Evolutionary conservation across 164 flowering plant genomes (phyloP).

Genomic region (Litsea cubeba): DNA sequence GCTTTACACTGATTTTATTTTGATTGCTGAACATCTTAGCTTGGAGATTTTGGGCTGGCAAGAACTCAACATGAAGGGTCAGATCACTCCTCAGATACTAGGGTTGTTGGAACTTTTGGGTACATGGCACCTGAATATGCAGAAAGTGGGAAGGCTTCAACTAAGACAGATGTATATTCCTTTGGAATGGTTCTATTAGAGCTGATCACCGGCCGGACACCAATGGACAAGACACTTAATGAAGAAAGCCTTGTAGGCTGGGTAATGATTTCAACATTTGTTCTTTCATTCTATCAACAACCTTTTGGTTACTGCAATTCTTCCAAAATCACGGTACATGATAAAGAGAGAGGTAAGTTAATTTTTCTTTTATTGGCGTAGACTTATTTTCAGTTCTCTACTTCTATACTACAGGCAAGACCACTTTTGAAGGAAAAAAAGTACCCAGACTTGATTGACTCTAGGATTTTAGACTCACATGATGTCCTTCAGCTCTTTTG

Average conservation of each 20-base stretch:
- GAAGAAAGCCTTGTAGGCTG: conserved; percentile 66
- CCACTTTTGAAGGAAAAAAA: conserved; percentile 61
- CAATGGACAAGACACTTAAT: conserved; percentile 39
- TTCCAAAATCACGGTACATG: not conserved
- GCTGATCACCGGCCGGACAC: conserved; percentile 53
- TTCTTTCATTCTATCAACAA: not conserved
- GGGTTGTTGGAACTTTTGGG: conserved; percentile 67
- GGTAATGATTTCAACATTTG: conserved; percentile 31
- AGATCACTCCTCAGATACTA: conserved; percentile 35
- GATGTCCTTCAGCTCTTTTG: conserved; percentile 66
- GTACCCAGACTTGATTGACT: conserved; percentile 57
- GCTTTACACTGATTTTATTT: not conserved
- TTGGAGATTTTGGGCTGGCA: conserved; percentile 82
- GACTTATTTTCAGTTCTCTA: not conserved
- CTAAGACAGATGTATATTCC: conserved; percentile 66
- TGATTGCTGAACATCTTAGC: conserved; percentile 26
- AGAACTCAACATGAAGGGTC: conserved; percentile 38
- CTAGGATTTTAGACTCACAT: conserved; percentile 42
- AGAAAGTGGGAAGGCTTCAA: conserved; percentile 54
- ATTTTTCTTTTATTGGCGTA: not conserved
- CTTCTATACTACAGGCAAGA: conserved; percentile 47
- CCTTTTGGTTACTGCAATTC: not conserved
- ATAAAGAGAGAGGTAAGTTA: not conserved
- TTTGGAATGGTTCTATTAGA: conserved; percentile 68
- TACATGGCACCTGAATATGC: conserved; percentile 83